These are phyloP conservation scores for Ustilago sp. DNA, from an alignment of 1,284 basidiomycete genomes.

Conservation along the genomic window DNA sequence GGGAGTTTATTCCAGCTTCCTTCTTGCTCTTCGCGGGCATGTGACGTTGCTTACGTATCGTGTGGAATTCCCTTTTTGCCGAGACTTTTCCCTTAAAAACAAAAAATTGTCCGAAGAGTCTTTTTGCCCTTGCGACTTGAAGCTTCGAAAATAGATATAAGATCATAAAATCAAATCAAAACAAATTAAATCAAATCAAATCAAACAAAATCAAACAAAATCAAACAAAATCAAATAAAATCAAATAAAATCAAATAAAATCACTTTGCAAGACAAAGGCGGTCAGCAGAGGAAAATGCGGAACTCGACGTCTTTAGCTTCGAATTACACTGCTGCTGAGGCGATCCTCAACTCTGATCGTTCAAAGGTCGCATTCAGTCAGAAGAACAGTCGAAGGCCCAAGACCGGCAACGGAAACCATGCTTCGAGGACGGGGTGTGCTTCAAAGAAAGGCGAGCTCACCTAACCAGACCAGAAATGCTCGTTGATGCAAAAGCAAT, in stretches of 20 bases:
- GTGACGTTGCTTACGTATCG: slow-evolving; percentile 10
- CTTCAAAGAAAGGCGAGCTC: neutral
- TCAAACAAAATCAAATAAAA: too few species aligned
- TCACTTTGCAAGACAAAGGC: too few species aligned
- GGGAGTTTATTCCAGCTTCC: too few species aligned
- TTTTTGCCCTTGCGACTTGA: neutral
- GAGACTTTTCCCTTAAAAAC: neutral
- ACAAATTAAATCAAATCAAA: too few species aligned
- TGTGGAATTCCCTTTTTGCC: neutral
- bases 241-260: too few species aligned
- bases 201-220: too few species aligned
- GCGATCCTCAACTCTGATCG: neutral
- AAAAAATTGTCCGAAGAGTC: slow-evolving; percentile 9
- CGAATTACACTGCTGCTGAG: neutral
- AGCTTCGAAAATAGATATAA: too few species aligned
- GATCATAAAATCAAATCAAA: too few species aligned
- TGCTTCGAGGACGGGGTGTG: neutral
- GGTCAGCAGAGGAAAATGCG: neutral
- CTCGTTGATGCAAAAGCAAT: neutral
- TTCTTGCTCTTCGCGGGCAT: neutral
- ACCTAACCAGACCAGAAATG: neutral
- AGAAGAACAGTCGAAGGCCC: neutral
- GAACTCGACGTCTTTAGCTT: neutral
- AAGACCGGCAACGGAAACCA: neutral
- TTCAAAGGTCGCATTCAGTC: neutral